phyloP scores from a whole-genome alignment of 2,329 filamentous ascomycete genomes.

The Arthrobotrys sinensis region DNA sequence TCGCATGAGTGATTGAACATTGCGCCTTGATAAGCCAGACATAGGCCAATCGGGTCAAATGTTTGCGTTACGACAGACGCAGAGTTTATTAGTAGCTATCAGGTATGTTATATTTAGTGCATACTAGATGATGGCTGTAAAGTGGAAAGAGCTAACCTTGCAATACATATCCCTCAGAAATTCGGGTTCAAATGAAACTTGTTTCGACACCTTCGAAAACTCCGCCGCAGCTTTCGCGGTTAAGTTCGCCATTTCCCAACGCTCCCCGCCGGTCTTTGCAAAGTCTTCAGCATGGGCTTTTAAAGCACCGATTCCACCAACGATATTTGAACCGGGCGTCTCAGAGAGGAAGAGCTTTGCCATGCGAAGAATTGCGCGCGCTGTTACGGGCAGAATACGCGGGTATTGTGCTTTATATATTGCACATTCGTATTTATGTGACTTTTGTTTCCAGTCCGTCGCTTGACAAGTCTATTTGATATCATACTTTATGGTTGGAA shows the following conservation, averaged over 20 bases:
- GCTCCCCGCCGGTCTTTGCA: conserved; percentile 66
- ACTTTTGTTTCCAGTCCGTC: conserved; percentile 72
- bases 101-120: neutral
- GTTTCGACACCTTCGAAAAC: conserved; percentile 71
- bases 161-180: conserved; percentile 69
- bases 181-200: conserved; percentile 65
- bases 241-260: conserved; percentile 71
- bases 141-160: conserved; percentile 66
- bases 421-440: conserved; percentile 75
- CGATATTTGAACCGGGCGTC: conserved; percentile 68
- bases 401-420: conserved; percentile 70
- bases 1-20: conserved; percentile 76
- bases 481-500: conserved; percentile 37
- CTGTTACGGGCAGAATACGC: conserved; percentile 72
- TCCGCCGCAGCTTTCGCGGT: conserved; percentile 73
- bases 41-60: conserved; percentile 75
- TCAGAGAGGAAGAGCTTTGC: conserved; percentile 67
- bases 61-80: conserved; percentile 73
- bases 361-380: conserved; percentile 73
- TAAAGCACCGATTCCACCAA: conserved; percentile 70
- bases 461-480: conserved; percentile 72
- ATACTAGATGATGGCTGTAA: neutral
- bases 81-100: conserved; percentile 73
- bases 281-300: conserved; percentile 67
- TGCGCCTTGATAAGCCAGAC: conserved; percentile 72